Base-by-base conservation (phyloP, 2,329 filamentous ascomycete genomes). In the Alternaria incomplexa region DNA sequence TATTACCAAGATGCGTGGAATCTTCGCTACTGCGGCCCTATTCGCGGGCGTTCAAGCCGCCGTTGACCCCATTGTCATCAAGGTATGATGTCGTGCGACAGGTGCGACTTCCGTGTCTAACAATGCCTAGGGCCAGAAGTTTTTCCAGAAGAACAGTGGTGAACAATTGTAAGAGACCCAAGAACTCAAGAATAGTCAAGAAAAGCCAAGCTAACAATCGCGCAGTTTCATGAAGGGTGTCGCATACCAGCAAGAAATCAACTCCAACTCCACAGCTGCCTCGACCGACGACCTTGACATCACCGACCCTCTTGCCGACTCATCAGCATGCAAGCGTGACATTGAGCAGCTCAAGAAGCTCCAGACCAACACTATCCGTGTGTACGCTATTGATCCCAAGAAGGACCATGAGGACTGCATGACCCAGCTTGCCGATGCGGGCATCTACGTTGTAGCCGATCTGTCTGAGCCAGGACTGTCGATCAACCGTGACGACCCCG, bases 381-480 rank as follows among this genome's bases (percentile, higher is more conserved):
- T 96, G 60, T 99, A 99, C 81, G 93, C 95, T 73, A 89, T 98
- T 75, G 88, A 98, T 83, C 92, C 95, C 23, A 88, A 85, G 15
- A 81, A 85, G 70, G 86, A 96, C 83, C 96, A 99, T 84, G 85
- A 86, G 57, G 86, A 85, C 55, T 98, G 96, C 85, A 97, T 99
- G 94, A 84, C 86, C 71, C 80, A 93, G 69, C 88, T 99, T 53
- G 86, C 91, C 61, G 88, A 91, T 63, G 92, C 91, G 60, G 95
- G 93, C 76, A 98, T 99, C 85, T 99, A 98, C 81, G 90, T 99
- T 76, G 88, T 99, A 73, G 91, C 93, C 70, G 96, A 99, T 85
- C 84, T 99, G 71, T 91, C 91, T 22, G 89, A 96, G 79, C 96
- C 96, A 30, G 83, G 82, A 58, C 80, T 87, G 60, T 98, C 96